phyloP scores from a whole-genome alignment of 2,329 filamentous ascomycete genomes.

The Neurospora sp. region DNA sequence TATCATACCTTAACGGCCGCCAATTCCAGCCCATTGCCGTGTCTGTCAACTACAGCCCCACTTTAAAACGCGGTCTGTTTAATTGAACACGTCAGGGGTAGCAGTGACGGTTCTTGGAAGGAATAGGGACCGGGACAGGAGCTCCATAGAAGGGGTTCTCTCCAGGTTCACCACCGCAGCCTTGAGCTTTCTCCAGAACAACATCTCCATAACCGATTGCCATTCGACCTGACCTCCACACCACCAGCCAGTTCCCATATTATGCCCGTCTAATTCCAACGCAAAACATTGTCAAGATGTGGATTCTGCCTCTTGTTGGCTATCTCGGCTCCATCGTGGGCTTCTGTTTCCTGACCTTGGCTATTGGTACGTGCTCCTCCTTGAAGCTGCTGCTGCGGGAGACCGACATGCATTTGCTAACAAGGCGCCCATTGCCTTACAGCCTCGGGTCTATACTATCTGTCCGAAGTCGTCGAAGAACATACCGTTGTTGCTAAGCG shows the following conservation, averaged over 20 bases:
- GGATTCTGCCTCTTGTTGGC: slow-evolving; percentile 87
- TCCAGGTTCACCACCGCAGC: neutral
- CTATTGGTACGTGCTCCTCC: slow-evolving; percentile 56
- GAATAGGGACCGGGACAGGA: neutral
- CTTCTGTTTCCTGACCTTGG: slow-evolving; percentile 88
- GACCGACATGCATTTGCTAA: slow-evolving; percentile 4
- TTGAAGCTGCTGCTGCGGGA: neutral
- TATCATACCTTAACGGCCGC: neutral
- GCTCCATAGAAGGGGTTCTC: neutral
- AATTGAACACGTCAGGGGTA: neutral
- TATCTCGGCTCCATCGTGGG: slow-evolving; percentile 80
- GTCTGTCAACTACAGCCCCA: neutral
- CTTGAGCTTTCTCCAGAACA: neutral
- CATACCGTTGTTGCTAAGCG: slow-evolving; percentile 89
- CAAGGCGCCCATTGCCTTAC: slow-evolving; percentile 9
- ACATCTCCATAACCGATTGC: neutral
- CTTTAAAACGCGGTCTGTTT: neutral
- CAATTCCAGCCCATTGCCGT: neutral
- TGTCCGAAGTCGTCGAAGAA: slow-evolving; percentile 95
- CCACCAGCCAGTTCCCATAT: slow-evolving; percentile 4
- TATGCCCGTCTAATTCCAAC: slow-evolving; percentile 6
- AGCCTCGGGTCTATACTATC: slow-evolving; percentile 97
- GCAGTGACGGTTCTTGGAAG: neutral
- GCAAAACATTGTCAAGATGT: slow-evolving; percentile 52
- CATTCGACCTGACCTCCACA: neutral